Percentiles rank a stretch among this genome's conserved stretches.
These are phyloP conservation scores for Zymoseptoria passerinii DNA, from an alignment of 2,329 filamentous ascomycete species.

Conservation along the genomic window DNA sequence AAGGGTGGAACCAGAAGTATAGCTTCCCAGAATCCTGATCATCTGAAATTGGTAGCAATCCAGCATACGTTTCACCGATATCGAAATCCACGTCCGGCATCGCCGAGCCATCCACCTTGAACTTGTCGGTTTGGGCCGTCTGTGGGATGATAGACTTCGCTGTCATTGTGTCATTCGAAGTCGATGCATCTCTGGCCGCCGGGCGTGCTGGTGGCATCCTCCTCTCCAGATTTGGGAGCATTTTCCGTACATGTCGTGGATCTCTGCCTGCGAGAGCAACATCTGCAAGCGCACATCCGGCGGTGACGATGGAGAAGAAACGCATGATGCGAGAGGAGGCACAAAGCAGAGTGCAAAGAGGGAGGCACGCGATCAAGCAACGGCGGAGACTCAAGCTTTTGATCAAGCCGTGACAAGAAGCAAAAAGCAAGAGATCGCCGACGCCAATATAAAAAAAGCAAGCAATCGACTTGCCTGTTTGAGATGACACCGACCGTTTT, in stretches of 20 bases:
- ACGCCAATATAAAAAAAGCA: background rate
- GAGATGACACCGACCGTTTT: background rate
- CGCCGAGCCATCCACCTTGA: slow-evolving; percentile 23
- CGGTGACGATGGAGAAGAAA: background rate
- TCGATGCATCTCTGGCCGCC: background rate
- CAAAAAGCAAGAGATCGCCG: background rate
- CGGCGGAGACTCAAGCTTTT: background rate
- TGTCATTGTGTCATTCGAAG: background rate
- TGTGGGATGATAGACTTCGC: slow-evolving; percentile 33
- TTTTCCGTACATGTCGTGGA: background rate
- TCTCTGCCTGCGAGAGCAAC: background rate
- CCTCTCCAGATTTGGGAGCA: background rate
- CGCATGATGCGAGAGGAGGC: background rate
- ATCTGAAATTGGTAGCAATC: slow-evolving; percentile 27
- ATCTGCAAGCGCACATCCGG: background rate
- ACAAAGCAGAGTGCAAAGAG: background rate
- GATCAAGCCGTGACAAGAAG: background rate
- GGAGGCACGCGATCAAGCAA: background rate
- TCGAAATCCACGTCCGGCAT: slow-evolving; percentile 31
- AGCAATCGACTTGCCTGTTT: background rate
- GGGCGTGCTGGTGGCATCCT: background rate
- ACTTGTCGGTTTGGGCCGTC: slow-evolving; percentile 39
- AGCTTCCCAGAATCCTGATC: slow-evolving; percentile 27
- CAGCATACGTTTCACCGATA: slow-evolving; percentile 29
- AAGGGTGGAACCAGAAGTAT: slow-evolving; percentile 36